phyloP scores from a whole-genome alignment of 805 yeast species.

The Yarrowia sp. region DNA sequence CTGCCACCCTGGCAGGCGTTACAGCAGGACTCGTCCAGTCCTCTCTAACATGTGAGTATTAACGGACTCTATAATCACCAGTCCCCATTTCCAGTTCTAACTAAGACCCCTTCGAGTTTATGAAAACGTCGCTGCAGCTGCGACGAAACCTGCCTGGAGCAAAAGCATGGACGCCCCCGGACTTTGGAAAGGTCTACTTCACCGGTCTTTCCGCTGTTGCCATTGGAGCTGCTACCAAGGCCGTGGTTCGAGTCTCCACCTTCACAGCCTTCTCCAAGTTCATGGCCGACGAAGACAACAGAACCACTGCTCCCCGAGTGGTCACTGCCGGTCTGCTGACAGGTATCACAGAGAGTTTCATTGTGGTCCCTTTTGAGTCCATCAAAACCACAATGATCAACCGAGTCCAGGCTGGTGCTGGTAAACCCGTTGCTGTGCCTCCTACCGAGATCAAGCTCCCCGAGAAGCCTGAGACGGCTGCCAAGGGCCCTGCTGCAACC shows the following conservation, averaged over 20 bases:
- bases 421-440: slow-evolving; percentile 22
- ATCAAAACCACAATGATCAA: slow-evolving; percentile 35
- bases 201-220: slow-evolving; percentile 74
- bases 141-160: slow-evolving; percentile 31
- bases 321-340: slow-evolving; percentile 82
- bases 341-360: slow-evolving; percentile 72
- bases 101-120: slow-evolving; percentile 43
- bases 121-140: slow-evolving; percentile 40
- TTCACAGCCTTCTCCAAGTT: slow-evolving; percentile 73
- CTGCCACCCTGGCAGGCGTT: slow-evolving; percentile 41
- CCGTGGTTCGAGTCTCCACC: slow-evolving; percentile 65
- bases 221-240: slow-evolving; percentile 68
- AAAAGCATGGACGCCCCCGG: slow-evolving; percentile 30
- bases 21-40: slow-evolving; percentile 41
- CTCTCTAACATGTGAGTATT: slow-evolving; percentile 38
- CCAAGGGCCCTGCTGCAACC: neutral
- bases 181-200: slow-evolving; percentile 35
- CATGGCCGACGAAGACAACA: slow-evolving; percentile 56
- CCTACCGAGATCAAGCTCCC: slow-evolving; percentile 9
- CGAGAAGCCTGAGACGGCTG: neutral
- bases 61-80: too few relatives aligned
- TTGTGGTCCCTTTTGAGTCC: slow-evolving; percentile 82
- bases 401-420: slow-evolving; percentile 12
- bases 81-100: too few relatives aligned
- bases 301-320: slow-evolving; percentile 71